phyloP scores from a whole-genome alignment of 2,329 filamentous ascomycete species.

The Periconia sp. region DNA sequence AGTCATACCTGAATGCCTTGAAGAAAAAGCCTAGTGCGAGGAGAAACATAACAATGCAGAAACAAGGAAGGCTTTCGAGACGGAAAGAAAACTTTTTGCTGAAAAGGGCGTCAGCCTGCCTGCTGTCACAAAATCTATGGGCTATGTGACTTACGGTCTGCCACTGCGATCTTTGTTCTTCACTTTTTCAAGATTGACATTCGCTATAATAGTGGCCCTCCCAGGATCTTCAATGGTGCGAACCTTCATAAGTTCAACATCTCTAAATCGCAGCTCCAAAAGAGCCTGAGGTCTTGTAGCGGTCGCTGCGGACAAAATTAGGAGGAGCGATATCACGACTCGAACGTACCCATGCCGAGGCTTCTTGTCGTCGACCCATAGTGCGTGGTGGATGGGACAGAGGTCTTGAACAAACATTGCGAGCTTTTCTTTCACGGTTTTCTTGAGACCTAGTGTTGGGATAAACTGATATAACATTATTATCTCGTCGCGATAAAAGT shows the following conservation, averaged over 20 bases:
- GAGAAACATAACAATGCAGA: conserved; percentile 23
- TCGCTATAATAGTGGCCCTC: conserved; percentile 20
- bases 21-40: conserved; percentile 16
- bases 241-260: conserved; percentile 25
- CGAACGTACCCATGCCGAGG: conserved; percentile 22
- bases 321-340: conserved; percentile 23
- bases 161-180: conserved; percentile 24
- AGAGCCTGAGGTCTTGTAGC: conserved; percentile 21
- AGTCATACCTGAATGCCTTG: conserved; percentile 18
- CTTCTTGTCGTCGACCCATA: conserved; percentile 24
- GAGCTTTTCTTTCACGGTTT: conserved; percentile 24
- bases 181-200: conserved; percentile 23
- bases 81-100: conserved; percentile 26
- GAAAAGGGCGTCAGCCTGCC: conserved; percentile 13
- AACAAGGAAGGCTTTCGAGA: conserved; percentile 17
- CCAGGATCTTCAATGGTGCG: conserved; percentile 16
- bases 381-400: conserved; percentile 24
- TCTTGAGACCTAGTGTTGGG: conserved; percentile 20
- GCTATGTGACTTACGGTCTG: conserved; percentile 17
- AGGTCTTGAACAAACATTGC: conserved; percentile 27
- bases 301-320: conserved; percentile 26
- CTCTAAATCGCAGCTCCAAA: conserved; percentile 21
- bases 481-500: conserved; percentile 10
- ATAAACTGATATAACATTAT: conserved; percentile 20
- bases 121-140: neutral